Percentiles rank a stretch among this genome's conserved stretches.
These are phyloP conservation scores for Chamaenerion angustifolium DNA, from an alignment of 345 rosid genomes.

Conservation along the genomic window DNA sequence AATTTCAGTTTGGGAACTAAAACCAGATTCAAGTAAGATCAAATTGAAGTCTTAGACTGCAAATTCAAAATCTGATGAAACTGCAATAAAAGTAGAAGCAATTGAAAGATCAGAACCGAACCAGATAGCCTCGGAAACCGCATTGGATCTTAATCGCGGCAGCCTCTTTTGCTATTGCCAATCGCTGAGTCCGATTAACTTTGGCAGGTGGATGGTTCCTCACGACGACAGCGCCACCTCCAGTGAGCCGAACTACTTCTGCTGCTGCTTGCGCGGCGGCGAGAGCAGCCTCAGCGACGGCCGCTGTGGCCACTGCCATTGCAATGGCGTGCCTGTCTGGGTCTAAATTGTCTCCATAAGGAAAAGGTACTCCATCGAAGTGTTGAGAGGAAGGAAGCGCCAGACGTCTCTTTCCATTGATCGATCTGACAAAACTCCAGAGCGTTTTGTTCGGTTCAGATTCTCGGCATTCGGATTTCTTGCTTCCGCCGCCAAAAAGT, in stretches of 20 bases:
- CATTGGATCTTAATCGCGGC: constrained; percentile 71
- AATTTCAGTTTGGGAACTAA: no score
- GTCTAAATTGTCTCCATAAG: constrained; percentile 19
- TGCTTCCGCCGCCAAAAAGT: constrained; percentile 28
- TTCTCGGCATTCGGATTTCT: neutral
- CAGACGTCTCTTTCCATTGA: constrained; percentile 15
- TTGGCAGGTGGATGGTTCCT: constrained; percentile 8
- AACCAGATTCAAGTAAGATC: no score
- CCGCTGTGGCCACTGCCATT: constrained; percentile 86
- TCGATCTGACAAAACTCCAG: constrained; percentile 68
- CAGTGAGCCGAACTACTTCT: constrained; percentile 76
- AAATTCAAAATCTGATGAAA: no score
- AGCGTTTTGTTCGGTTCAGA: neutral
- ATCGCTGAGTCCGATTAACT: constrained; percentile 2
- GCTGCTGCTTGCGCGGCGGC: constrained; percentile 96
- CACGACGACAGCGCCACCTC: constrained; percentile 13
- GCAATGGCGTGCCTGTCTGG: constrained; percentile 77
- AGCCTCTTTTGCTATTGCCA: constrained; percentile 13
- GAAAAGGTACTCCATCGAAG: neutral
- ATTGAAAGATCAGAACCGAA: constrained; percentile 7
- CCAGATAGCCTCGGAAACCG: constrained; percentile 93
- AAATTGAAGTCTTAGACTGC: no score
- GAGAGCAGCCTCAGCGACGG: constrained; percentile 79
- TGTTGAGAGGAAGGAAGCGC: constrained; percentile 13
- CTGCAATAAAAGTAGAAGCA: no score